Percentiles rank a stretch among this genome's conserved stretches.
Evolutionary conservation across 2,329 filamentous ascomycete genomes (phyloP).

Genomic region (Elsinoe arachidis): DNA sequence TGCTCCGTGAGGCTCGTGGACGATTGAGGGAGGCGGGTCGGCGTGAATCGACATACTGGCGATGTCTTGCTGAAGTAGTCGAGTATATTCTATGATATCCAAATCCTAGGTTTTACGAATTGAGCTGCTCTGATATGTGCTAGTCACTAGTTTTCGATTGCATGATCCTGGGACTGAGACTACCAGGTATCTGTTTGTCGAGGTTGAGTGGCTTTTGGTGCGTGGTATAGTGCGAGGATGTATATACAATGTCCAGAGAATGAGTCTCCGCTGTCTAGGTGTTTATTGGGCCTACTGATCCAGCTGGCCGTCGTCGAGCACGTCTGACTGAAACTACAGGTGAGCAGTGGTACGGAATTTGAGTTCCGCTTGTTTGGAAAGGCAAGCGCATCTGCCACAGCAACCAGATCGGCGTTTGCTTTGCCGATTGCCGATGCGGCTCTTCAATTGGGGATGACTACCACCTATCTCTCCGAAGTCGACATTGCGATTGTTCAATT

Average conservation of each 20-base stretch:
- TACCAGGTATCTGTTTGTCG: background rate
- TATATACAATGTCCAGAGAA: too few relatives aligned
- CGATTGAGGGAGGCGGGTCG: constrained; percentile 46
- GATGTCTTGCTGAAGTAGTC: background rate
- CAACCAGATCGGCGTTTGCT: background rate
- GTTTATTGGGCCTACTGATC: background rate
- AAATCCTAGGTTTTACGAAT: background rate
- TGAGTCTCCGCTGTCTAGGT: too few relatives aligned
- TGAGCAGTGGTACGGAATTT: background rate
- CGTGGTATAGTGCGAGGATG: too few relatives aligned
- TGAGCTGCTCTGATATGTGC: background rate
- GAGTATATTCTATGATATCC: background rate
- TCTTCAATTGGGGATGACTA: background rate
- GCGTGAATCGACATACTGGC: constrained; percentile 37
- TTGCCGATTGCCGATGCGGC: constrained; percentile 1
- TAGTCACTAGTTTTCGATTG: background rate
- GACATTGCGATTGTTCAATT: too few relatives aligned
- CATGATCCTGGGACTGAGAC: background rate
- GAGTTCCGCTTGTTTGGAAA: constrained; percentile 1
- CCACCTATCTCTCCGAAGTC: too few relatives aligned
- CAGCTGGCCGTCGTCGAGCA: background rate
- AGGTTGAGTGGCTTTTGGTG: background rate
- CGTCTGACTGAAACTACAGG: background rate
- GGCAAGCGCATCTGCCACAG: background rate
- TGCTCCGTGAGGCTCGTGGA: constrained; percentile 61